A percentile compares a stretch with the other conserved stretches of the same genome.
Conservation (phyloP, 805 yeast species). For the Candida jianshihensis region DNA sequence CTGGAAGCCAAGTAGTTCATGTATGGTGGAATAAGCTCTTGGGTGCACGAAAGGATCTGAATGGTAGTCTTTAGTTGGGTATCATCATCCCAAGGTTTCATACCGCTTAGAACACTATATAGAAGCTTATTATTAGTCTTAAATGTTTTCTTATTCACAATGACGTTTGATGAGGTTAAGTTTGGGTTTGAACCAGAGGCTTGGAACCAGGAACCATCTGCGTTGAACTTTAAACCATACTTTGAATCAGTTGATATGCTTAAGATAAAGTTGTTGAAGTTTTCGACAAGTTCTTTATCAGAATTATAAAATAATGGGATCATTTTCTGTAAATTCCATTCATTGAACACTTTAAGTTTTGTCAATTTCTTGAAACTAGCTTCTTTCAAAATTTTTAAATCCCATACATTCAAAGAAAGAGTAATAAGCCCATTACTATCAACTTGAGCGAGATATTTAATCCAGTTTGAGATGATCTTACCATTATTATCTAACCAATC, state of each 20-base stretch:
- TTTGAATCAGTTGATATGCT: constrained; percentile 42
- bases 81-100: constrained; percentile 80
- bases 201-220: constrained; percentile 46
- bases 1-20: constrained; percentile 50
- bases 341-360: constrained; percentile 73
- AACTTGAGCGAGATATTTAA: constrained; percentile 49
- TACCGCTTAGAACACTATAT: constrained; percentile 49
- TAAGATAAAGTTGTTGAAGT: constrained; percentile 40
- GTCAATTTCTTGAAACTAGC: constrained; percentile 54
- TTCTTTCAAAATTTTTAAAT: constrained; percentile 49
- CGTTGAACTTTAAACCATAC: constrained; percentile 37
- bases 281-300: constrained; percentile 28
- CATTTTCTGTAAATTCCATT: constrained; percentile 57
- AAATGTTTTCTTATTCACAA: constrained; percentile 45
- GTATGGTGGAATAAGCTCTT: constrained; percentile 73
- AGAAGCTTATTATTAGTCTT: constrained; percentile 62
- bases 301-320: constrained; percentile 42
- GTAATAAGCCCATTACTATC: constrained; percentile 43
- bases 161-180: constrained; percentile 15
- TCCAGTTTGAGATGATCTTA: constrained; percentile 57
- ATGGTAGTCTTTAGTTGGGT: constrained; percentile 50
- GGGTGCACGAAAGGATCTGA: constrained; percentile 42
- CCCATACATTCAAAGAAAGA: constrained; percentile 40
- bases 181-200: constrained; percentile 22
- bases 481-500: constrained; percentile 52